phyloP scores from a whole-genome alignment of 2,329 filamentous ascomycete species.

The Penicillium sp. region DNA sequence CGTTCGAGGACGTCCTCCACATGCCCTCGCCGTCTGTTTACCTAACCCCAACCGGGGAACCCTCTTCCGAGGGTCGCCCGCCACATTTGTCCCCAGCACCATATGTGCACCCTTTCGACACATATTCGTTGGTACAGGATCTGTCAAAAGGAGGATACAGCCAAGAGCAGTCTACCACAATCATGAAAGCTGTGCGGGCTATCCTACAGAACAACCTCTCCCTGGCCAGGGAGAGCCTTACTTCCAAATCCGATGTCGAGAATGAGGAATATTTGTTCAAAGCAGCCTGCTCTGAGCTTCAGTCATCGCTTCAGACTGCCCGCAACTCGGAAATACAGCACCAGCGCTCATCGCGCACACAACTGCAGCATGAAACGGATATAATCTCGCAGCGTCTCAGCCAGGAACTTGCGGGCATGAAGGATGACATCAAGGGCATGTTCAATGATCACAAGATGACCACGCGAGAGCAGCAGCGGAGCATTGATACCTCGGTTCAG shows the following conservation, averaged over 20 bases:
- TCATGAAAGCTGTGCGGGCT: conserved; percentile 88
- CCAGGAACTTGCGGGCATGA: conserved; percentile 77
- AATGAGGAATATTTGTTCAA: conserved; percentile 94
- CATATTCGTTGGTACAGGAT: conserved; percentile 80
- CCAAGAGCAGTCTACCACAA: conserved; percentile 70
- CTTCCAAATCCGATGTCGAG: conserved; percentile 89
- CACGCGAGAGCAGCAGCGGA: conserved; percentile 82
- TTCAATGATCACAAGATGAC: conserved; percentile 96
- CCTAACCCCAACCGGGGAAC: conserved; percentile 28
- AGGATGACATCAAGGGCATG: conserved; percentile 90
- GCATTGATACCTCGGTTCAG: conserved; percentile 83
- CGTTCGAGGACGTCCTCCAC: conserved; percentile 44
- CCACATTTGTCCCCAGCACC: conserved; percentile 68
- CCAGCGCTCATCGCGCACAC: conserved; percentile 76
- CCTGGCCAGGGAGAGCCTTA: conserved; percentile 73
- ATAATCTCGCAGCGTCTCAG: conserved; percentile 80
- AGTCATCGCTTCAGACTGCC: conserved; percentile 79
- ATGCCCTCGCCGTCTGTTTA: conserved; percentile 43
- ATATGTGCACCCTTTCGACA: conserved; percentile 96
- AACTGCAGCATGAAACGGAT: conserved; percentile 93
- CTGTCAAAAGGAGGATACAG: conserved; percentile 71
- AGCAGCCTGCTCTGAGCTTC: conserved; percentile 88
- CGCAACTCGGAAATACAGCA: conserved; percentile 75
- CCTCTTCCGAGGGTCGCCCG: conserved; percentile 47
- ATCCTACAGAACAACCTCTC: conserved; percentile 77